phyloP scores from a whole-genome alignment of 129 eudicot genomes.

The Smallanthus sonchifolius region DNA sequence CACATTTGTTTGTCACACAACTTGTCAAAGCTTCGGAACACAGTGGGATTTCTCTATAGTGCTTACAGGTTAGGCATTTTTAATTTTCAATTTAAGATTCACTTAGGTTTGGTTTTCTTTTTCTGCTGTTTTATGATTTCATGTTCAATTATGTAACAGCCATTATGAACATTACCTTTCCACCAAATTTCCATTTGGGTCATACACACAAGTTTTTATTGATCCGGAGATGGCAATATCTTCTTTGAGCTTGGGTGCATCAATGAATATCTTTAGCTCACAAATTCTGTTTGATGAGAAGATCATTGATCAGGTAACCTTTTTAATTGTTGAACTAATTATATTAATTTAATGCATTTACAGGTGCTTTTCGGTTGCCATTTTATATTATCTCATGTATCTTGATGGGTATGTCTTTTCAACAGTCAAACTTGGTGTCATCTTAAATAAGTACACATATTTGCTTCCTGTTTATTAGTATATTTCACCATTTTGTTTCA shows the following conservation, averaged over 20 bases:
- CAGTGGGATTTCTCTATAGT: conserved; percentile 72
- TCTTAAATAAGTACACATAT: background rate
- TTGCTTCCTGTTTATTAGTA: background rate
- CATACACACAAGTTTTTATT: conserved; percentile 89
- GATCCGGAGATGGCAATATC: conserved; percentile 87
- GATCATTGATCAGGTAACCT: conserved; percentile 80
- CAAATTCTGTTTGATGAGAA: conserved; percentile 82
- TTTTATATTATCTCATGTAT: background rate
- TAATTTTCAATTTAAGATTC: background rate
- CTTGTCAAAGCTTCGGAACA: conserved; percentile 61
- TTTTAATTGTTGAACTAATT: conserved; percentile 2
- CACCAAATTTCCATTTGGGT: conserved; percentile 87
- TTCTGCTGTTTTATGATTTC: conserved; percentile 3
- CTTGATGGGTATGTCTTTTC: background rate
- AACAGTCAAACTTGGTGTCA: background rate
- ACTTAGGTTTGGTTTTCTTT: background rate
- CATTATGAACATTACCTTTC: conserved; percentile 85
- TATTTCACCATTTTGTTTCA: background rate
- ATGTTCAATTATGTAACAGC: conserved; percentile 45
- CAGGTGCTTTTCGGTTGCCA: background rate
- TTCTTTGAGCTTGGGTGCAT: conserved; percentile 71
- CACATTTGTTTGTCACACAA: conserved; percentile 73
- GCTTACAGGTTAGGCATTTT: conserved; percentile 64
- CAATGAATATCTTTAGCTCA: conserved; percentile 83
- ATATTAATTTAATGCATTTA: background rate